phyloP scores from a whole-genome alignment of 495 filamentous ascomycete genomes.

The Penicillium pulvis region DNA sequence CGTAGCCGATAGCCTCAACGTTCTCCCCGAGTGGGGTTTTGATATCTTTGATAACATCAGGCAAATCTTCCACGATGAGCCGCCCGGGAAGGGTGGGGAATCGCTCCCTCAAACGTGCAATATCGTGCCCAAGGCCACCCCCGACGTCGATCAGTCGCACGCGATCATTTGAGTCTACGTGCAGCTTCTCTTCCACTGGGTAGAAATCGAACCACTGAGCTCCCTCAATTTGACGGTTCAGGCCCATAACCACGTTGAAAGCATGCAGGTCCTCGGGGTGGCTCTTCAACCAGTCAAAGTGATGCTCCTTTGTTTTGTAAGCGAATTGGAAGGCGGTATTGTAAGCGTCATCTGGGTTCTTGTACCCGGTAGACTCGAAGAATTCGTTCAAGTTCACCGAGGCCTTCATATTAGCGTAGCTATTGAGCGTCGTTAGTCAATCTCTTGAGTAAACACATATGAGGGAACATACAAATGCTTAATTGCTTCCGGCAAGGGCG shows the following conservation, averaged over 20 bases:
- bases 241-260: conserved; percentile 31
- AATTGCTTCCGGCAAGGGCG: conserved; percentile 10
- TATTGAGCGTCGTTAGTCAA: background rate
- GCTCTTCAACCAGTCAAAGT: conserved; percentile 32
- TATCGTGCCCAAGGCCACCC: conserved; percentile 51
- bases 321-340: conserved; percentile 33
- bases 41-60: conserved; percentile 40
- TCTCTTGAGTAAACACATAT: no score
- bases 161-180: conserved; percentile 11
- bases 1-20: conserved; percentile 37
- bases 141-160: conserved; percentile 54
- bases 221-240: conserved; percentile 7
- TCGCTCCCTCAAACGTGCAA: conserved; percentile 34
- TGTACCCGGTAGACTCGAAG: conserved; percentile 27
- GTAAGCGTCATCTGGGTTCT: conserved; percentile 22
- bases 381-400: conserved; percentile 22
- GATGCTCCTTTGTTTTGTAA: conserved; percentile 26
- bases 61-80: conserved; percentile 53
- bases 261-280: conserved; percentile 13
- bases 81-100: conserved; percentile 38
- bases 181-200: conserved; percentile 24
- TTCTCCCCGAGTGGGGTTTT: conserved; percentile 22
- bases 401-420: conserved; percentile 17
- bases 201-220: conserved; percentile 25
- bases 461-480: conserved; percentile 24